Conservation (phyloP, 371 early-diverging fungal genomes). For the Rhizopus arrhizus region DNA sequence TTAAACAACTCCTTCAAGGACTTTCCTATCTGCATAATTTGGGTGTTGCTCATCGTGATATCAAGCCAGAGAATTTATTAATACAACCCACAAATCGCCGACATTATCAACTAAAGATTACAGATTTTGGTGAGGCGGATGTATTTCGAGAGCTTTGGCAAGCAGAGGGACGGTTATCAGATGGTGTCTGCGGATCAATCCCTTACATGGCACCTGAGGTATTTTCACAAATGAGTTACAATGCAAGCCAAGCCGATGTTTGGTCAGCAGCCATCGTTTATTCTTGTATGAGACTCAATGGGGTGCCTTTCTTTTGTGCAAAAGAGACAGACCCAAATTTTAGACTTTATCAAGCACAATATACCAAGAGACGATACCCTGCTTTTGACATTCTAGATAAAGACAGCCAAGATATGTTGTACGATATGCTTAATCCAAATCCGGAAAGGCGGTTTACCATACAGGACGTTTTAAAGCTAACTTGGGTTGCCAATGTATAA, state of each 20-base stretch:
- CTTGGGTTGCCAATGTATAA: constrained; percentile 40
- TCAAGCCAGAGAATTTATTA: constrained; percentile 92
- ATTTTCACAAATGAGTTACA: constrained; percentile 56
- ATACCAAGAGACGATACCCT: constrained; percentile 42
- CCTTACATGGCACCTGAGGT: constrained; percentile 94
- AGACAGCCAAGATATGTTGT: constrained; percentile 30
- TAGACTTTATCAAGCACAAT: constrained; percentile 56
- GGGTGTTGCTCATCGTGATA: constrained; percentile 88
- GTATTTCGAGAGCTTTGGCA: constrained; percentile 86
- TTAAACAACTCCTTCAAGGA: constrained; percentile 91
- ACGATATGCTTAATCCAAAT: constrained; percentile 52
- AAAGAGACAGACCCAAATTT: constrained; percentile 65
- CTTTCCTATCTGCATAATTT: constrained; percentile 94
- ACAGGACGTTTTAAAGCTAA: constrained; percentile 37
- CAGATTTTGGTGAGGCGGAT: constrained; percentile 96
- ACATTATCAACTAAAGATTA: constrained; percentile 79
- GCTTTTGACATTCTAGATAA: constrained; percentile 46
- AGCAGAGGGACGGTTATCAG: constrained; percentile 58
- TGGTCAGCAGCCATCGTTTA: constrained; percentile 88
- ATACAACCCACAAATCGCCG: constrained; percentile 81
- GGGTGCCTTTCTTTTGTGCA: constrained; percentile 61
- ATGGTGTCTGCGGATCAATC: constrained; percentile 83
- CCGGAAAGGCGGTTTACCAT: constrained; percentile 47
- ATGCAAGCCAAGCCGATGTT: constrained; percentile 80
- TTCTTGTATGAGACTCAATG: constrained; percentile 76